Percentiles rank a stretch among this genome's conserved stretches.
These are phyloP conservation scores for cucumber (Cucumis sativus) DNA, from an alignment of 306 rosid species.

Conservation along the genomic window DNA sequence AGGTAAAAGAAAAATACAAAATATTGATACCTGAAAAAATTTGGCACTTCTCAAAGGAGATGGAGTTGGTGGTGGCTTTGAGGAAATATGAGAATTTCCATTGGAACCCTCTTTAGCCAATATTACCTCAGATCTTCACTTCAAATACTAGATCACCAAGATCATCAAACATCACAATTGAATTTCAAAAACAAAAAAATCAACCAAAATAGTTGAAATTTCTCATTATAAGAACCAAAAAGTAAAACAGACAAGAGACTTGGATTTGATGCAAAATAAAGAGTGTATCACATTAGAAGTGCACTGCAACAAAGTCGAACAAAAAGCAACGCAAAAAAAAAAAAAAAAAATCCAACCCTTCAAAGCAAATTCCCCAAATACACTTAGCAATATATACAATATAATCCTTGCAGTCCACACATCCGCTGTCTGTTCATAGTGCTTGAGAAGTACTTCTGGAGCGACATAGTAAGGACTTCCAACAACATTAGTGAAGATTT, in stretches of 20 bases:
- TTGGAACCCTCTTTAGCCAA: conserved; percentile 58
- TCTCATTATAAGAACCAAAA: not conserved
- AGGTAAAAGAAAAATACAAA: not conserved
- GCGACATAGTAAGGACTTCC: conserved; percentile 81
- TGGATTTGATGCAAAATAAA: not conserved
- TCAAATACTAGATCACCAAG: not conserved
- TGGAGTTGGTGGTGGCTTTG: conserved; percentile 72
- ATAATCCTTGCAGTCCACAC: conserved; percentile 80
- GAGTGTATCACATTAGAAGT: not conserved
- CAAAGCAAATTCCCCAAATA: not conserved
- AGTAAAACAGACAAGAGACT: not conserved
- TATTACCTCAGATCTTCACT: conserved; percentile 14
- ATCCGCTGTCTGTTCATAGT: conserved; percentile 67
- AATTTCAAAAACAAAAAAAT: too few relatives aligned
- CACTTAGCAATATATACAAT: conserved; percentile 60
- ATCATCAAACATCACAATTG: not conserved
- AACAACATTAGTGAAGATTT: conserved; percentile 63
- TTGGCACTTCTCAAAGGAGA: conserved; percentile 85
- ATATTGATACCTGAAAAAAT: conserved; percentile 52
- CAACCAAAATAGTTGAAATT: not conserved
- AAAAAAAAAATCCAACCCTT: not conserved
- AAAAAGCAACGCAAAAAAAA: not conserved
- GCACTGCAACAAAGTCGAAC: not conserved
- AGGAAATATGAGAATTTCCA: conserved; percentile 27
- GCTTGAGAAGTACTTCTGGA: conserved; percentile 77